Evolutionary conservation across 306 rosid genomes (phyloP), one percentile per base, ranked within the genome.

Genomic region (Trifolium dubium): DNA sequence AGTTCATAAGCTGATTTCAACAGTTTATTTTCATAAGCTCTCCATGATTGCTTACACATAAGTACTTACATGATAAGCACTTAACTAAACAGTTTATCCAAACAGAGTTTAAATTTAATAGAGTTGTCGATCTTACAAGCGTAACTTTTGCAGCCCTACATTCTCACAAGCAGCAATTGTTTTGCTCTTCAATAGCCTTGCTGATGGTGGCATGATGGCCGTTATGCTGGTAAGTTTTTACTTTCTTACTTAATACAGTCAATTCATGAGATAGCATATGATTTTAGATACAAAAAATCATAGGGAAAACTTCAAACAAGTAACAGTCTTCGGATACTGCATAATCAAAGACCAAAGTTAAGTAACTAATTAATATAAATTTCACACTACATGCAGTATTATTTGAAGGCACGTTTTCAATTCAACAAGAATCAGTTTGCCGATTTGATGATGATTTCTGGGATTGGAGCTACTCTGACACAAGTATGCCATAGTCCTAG

Each of bases 341-440:
- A 61, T 14, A 61, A 56, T 8, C 44, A 61, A 32, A 61, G 6
- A 37, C 47, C 8, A 1, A 31, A 67, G n/a, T 69, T 49, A 18
- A 53, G 56, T 50, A 34, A 32, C 47, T 71, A 61, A 71, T 46
- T 54, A 35, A 10, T 2, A 29, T 50, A 40, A 69, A 72, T 58
- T 67, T 82, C 15, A 1, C 32, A 35, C 68, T 8, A 28, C 32
- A n/a, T 89, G 89, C 96, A 94, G 98, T 94, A 89, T 63, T 92
- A 71, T 85, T 78, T 91, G 40, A 94, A 87, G 89, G 98, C 98
- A 18, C 92, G 95, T 10, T 94, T 91, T 78, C 90, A 86, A 54
- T 94, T 83, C 86, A 77, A 71, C 76, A 94, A 89, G 77, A 77
- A 87, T 80, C 95, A 94, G 82, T 92, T 76, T 61, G 97, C 98